Conservation (phyloP, 768 basidiomycete species). For the Boletus fagicola region DNA sequence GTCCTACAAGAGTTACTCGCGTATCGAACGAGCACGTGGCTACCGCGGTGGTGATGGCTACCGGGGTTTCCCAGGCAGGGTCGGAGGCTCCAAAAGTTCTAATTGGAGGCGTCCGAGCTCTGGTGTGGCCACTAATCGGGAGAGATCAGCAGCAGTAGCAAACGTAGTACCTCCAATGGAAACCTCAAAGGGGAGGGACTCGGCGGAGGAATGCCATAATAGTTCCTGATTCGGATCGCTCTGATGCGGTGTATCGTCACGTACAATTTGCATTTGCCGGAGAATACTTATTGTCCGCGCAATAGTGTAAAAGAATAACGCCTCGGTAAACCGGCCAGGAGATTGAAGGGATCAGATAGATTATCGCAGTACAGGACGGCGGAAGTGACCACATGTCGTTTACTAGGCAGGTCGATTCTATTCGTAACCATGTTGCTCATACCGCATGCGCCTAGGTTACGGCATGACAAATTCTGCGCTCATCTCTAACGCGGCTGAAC, state of each 20-base stretch:
- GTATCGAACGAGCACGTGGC: slow-evolving; percentile 21
- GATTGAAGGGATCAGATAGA: slow-evolving; percentile 29
- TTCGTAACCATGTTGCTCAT: slow-evolving; percentile 14
- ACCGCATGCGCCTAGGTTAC: slow-evolving; percentile 9
- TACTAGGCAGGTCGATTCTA: slow-evolving; percentile 7
- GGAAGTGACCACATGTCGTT: slow-evolving; percentile 10
- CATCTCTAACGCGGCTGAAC: slow-evolving; percentile 6
- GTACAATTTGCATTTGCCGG: slow-evolving; percentile 17
- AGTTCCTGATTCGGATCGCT: slow-evolving; percentile 18
- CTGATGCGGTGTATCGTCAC: slow-evolving; percentile 20
- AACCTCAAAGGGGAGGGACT: slow-evolving; percentile 23
- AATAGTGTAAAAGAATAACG: slow-evolving; percentile 18
- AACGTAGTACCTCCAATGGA: slow-evolving; percentile 19
- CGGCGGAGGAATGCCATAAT: slow-evolving; percentile 25
- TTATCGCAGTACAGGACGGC: slow-evolving; percentile 11
- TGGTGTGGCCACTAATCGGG: slow-evolving; percentile 12
- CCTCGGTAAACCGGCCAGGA: slow-evolving; percentile 26
- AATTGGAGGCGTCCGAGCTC: slow-evolving; percentile 21
- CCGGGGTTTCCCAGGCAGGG: slow-evolving; percentile 20
- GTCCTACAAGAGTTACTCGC: slow-evolving; percentile 7
- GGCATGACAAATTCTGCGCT: slow-evolving; percentile 15
- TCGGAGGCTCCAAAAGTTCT: slow-evolving; percentile 10
- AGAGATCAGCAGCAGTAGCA: slow-evolving; percentile 11
- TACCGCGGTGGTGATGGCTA: slow-evolving; percentile 14
- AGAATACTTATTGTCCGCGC: slow-evolving; percentile 21